Percentiles rank a stretch among this genome's conserved stretches.
phyloP scores from a whole-genome alignment of 2,329 filamentous ascomycete genomes.

The Claviceps spartinae region DNA sequence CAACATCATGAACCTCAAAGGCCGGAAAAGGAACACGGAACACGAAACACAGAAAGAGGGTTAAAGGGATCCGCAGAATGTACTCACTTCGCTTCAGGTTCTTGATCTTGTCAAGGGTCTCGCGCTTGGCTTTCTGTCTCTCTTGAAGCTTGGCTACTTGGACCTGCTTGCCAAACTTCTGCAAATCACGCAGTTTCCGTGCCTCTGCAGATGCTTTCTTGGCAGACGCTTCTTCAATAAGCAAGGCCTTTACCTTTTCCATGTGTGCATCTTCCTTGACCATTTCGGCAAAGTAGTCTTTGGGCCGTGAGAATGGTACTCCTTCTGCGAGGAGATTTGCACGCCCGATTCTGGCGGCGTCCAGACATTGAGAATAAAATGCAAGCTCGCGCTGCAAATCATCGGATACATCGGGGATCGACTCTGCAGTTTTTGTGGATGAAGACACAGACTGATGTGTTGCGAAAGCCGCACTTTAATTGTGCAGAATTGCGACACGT shows the following conservation, averaged over 20 bases:
- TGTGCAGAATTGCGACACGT: conserved; percentile 57
- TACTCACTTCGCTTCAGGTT: conserved; percentile 80
- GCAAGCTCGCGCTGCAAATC: conserved; percentile 85
- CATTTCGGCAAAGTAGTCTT: conserved; percentile 98
- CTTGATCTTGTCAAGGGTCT: conserved; percentile 92
- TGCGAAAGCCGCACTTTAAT: conserved; percentile 60
- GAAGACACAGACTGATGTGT: conserved; percentile 69
- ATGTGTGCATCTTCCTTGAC: conserved; percentile 97
- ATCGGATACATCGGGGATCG: conserved; percentile 75
- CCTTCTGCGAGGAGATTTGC: conserved; percentile 67
- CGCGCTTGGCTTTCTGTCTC: conserved; percentile 79
- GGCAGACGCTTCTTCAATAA: conserved; percentile 78
- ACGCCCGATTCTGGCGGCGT: conserved; percentile 62
- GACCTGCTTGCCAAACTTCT: conserved; percentile 98
- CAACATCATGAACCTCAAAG: too few relatives aligned
- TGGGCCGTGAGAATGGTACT: conserved; percentile 73
- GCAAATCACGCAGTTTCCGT: conserved; percentile 80
- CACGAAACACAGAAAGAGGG: neutral
- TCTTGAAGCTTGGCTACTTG: conserved; percentile 94
- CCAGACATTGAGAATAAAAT: conserved; percentile 81
- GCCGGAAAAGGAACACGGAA: neutral
- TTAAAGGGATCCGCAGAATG: neutral
- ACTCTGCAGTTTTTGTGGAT: conserved; percentile 44
- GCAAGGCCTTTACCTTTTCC: conserved; percentile 87
- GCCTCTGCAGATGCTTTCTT: conserved; percentile 92